These are phyloP conservation scores for Pythium grandisporangium DNA, from an alignment of 352 stramenopile species.

Conservation along the genomic window DNA sequence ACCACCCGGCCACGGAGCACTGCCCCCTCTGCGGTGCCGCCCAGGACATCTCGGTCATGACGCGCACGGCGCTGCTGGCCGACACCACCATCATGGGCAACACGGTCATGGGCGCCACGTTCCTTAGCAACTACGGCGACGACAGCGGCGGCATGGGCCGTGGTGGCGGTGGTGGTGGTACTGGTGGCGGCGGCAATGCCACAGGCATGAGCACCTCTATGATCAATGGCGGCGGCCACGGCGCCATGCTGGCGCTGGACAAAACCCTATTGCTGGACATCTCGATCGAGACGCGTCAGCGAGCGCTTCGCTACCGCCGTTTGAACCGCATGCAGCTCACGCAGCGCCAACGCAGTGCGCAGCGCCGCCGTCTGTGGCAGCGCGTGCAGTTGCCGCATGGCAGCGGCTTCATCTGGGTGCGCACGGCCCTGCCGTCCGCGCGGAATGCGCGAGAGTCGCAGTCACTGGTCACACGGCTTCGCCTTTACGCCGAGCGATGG, in stretches of 20 bases:
- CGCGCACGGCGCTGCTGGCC: slow-evolving; percentile 1
- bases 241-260: background rate
- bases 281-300: slow-evolving; percentile 20
- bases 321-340: slow-evolving; percentile 33
- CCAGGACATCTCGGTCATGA: slow-evolving; percentile 16
- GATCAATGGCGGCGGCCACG: slow-evolving; percentile 2
- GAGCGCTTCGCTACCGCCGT: slow-evolving; percentile 24
- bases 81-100: slow-evolving; percentile 19
- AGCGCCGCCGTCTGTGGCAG: slow-evolving; percentile 25
- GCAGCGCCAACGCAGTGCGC: slow-evolving; percentile 24
- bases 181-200: too few species aligned
- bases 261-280: slow-evolving; percentile 2
- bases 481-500: too few species aligned
- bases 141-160: too few species aligned
- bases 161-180: too few species aligned
- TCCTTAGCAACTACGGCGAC: slow-evolving; percentile 5
- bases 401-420: slow-evolving; percentile 28
- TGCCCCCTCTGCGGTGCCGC: slow-evolving; percentile 26
- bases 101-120: slow-evolving; percentile 10
- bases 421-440: slow-evolving; percentile 11
- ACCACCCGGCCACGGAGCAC: slow-evolving; percentile 18
- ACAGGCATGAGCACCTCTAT: slow-evolving; percentile 10
- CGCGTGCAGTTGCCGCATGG: slow-evolving; percentile 22
- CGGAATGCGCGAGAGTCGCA: slow-evolving; percentile 15
- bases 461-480: slow-evolving; percentile 15